phyloP scores from a whole-genome alignment of 1,284 basidiomycete species.

The Malassezia pachydermatis region DNA sequence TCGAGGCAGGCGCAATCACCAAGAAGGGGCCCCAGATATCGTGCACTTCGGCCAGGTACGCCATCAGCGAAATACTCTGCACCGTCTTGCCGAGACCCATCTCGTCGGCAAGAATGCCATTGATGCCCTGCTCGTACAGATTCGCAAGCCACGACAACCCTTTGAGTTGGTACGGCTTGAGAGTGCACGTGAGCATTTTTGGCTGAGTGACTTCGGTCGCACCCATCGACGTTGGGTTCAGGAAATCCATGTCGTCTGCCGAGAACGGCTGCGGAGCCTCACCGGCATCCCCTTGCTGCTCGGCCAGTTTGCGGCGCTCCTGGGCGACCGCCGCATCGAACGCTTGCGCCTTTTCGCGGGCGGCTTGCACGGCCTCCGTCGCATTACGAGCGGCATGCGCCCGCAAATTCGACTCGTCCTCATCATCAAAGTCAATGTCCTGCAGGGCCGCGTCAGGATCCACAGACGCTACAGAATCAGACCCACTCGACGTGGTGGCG shows the following conservation, averaged over 20 bases:
- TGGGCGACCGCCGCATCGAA: constrained; percentile 75
- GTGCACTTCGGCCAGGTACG: constrained; percentile 91
- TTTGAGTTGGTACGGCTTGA: constrained; percentile 98
- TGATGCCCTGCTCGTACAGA: constrained; percentile 92
- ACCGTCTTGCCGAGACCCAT: constrained; percentile 77
- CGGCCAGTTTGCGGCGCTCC: constrained; percentile 53
- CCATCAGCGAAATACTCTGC: constrained; percentile 92
- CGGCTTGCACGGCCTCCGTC: constrained; percentile 73
- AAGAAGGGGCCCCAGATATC: constrained; percentile 99
- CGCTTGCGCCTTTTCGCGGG: constrained; percentile 67
- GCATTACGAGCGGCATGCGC: constrained; percentile 81
- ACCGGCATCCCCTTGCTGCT: constrained; percentile 34
- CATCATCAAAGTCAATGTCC: constrained; percentile 90
- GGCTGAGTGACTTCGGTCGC: constrained; percentile 79
- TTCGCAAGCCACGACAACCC: constrained; percentile 97
- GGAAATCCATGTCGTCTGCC: constrained; percentile 93
- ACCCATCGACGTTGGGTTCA: constrained; percentile 83
- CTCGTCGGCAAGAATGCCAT: constrained; percentile 59
- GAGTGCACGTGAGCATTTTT: constrained; percentile 86
- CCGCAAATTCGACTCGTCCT: constrained; percentile 80
- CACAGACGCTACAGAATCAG: constrained; percentile 54
- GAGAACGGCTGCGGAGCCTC: constrained; percentile 42
- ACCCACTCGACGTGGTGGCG: constrained; percentile 53
- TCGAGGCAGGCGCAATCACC: constrained; percentile 96
- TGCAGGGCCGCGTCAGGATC: constrained; percentile 51